These are phyloP conservation scores for Lactifluus piperatus DNA, from an alignment of 768 basidiomycete genomes.

Conservation along the genomic window DNA sequence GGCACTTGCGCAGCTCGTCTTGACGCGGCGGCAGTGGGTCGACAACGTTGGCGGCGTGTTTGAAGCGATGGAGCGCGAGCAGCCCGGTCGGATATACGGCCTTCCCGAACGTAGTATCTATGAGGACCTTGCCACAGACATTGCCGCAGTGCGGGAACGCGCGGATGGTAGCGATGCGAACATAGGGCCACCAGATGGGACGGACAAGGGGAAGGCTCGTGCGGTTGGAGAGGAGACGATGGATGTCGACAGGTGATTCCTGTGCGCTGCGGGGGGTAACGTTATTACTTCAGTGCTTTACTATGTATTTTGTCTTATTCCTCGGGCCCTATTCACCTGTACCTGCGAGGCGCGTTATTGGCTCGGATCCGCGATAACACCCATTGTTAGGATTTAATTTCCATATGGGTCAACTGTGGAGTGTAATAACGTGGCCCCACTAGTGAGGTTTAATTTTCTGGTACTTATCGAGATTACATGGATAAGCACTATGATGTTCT, in stretches of 20 bases:
- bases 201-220: constrained; percentile 48
- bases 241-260: constrained; percentile 46
- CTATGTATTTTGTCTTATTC: constrained; percentile 16
- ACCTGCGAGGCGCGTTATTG: not conserved
- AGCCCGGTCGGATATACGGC: constrained; percentile 68
- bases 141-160: constrained; percentile 31
- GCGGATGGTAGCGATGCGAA: constrained; percentile 22
- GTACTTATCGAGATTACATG: too few species aligned
- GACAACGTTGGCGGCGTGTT: constrained; percentile 68
- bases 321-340: constrained; percentile 1
- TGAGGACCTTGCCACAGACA: constrained; percentile 62
- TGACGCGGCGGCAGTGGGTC: constrained; percentile 72
- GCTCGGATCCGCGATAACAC: not conserved
- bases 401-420: not conserved
- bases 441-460: not conserved
- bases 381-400: not conserved
- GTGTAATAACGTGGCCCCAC: not conserved
- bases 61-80: constrained; percentile 55
- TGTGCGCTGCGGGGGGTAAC: constrained; percentile 20
- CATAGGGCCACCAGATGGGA: constrained; percentile 25
- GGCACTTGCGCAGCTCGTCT: constrained; percentile 61
- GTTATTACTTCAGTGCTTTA: constrained; percentile 20
- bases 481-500: not conserved
- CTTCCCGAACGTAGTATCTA: constrained; percentile 70
- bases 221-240: constrained; percentile 46